Evolutionary conservation across 495 filamentous ascomycete species (phyloP).

Genomic region (Amphirosellinia nigrospora): DNA sequence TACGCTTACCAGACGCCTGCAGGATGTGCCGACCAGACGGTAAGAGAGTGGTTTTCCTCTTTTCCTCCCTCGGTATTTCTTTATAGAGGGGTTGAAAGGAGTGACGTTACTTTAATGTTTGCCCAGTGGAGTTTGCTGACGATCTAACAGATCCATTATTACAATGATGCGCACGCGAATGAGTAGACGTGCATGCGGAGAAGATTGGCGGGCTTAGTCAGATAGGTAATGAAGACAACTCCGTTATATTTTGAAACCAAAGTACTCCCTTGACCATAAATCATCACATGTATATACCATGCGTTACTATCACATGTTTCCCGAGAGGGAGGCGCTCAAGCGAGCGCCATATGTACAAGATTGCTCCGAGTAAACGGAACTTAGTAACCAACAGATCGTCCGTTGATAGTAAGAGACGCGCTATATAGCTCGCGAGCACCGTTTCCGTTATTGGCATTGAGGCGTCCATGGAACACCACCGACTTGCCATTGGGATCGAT

Average conservation of each 20-base stretch:
- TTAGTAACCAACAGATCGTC: conserved; percentile 27
- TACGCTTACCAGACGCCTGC: conserved; percentile 62
- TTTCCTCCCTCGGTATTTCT: not conserved
- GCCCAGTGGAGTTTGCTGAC: conserved; percentile 20
- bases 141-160: conserved; percentile 53
- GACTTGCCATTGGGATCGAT: conserved; percentile 38
- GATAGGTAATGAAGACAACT: not conserved
- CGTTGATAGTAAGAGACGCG: conserved; percentile 37
- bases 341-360: not conserved
- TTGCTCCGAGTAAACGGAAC: not conserved
- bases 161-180: conserved; percentile 50
- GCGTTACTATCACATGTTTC: not conserved
- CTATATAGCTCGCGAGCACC: conserved; percentile 34
- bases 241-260: not conserved
- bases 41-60: conserved; percentile 36
- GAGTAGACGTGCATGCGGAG: conserved; percentile 22
- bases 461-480: conserved; percentile 41
- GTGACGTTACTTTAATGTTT: not conserved
- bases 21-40: conserved; percentile 66
- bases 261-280: not conserved
- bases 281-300: not conserved
- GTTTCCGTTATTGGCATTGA: conserved; percentile 26
- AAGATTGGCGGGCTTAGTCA: not conserved
- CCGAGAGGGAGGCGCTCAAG: not conserved
- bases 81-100: not conserved